Percentiles rank a stretch among this genome's conserved stretches.
These are phyloP conservation scores for Pythium phragmiticola DNA, from an alignment of 352 stramenopile genomes.

Conservation along the genomic window DNA sequence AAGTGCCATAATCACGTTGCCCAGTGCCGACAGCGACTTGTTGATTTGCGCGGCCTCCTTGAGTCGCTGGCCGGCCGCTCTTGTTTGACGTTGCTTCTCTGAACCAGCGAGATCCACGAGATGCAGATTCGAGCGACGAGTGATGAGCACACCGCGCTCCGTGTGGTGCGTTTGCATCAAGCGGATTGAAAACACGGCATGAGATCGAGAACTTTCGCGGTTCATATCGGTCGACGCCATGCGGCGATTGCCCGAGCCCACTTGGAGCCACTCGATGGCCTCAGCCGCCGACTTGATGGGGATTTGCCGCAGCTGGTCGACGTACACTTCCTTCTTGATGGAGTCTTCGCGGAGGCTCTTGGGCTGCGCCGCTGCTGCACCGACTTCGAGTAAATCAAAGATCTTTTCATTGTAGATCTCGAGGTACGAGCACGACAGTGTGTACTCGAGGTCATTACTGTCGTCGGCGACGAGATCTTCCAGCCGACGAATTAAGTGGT, in stretches of 20 bases:
- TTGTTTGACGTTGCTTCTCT: conserved; percentile 85
- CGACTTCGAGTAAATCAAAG: conserved; percentile 81
- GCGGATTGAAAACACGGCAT: conserved; percentile 97
- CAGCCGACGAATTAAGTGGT: conserved; percentile 74
- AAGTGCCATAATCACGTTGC: conserved; percentile 89
- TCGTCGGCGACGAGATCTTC: conserved; percentile 42
- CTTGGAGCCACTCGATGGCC: conserved; percentile 70
- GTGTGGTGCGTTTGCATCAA: conserved; percentile 85
- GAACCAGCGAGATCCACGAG: conserved; percentile 87
- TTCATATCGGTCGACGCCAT: conserved; percentile 98
- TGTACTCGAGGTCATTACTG: conserved; percentile 52
- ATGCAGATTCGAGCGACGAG: conserved; percentile 73
- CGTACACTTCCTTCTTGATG: conserved; percentile 72
- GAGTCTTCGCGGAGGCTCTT: conserved; percentile 79
- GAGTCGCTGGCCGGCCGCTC: conserved; percentile 70
- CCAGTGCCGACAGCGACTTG: conserved; percentile 84
- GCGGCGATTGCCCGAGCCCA: conserved; percentile 87
- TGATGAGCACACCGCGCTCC: conserved; percentile 53
- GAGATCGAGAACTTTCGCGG: conserved; percentile 92
- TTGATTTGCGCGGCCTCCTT: conserved; percentile 91
- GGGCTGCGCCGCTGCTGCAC: conserved; percentile 40
- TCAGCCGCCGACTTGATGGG: conserved; percentile 60
- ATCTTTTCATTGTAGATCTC: conserved; percentile 93
- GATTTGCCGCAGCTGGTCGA: conserved; percentile 73
- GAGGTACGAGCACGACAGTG: conserved; percentile 81